Evolutionary conservation across 2,329 filamentous ascomycete genomes (phyloP).

Genomic region (Phyllachora maydis): DNA sequence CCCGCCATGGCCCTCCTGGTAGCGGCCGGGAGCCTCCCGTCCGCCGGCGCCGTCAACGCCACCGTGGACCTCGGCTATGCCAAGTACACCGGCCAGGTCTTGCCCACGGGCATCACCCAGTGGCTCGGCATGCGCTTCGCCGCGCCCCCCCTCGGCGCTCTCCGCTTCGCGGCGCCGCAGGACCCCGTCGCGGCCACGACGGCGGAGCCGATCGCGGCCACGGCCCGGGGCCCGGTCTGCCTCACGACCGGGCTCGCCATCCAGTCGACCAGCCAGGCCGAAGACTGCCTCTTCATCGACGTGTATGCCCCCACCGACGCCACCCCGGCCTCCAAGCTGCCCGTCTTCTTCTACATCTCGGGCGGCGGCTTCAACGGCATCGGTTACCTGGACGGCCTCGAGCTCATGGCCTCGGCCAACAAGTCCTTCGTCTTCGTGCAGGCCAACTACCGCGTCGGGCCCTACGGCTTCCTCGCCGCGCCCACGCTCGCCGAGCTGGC

Average conservation of each 20-base stretch:
- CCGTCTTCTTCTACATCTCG: slow-evolving; percentile 15
- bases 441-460: slow-evolving; percentile 59
- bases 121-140: slow-evolving; percentile 65
- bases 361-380: slow-evolving; percentile 31
- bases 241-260: slow-evolving; percentile 9
- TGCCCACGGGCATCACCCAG: slow-evolving; percentile 32
- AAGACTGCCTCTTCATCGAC: slow-evolving; percentile 53
- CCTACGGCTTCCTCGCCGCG: slow-evolving; percentile 49
- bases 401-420: slow-evolving; percentile 32
- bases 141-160: slow-evolving; percentile 39
- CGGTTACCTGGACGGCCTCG: slow-evolving; percentile 32
- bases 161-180: slow-evolving; percentile 47
- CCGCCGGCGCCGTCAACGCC: slow-evolving; percentile 5
- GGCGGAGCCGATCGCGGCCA: slow-evolving; percentile 14
- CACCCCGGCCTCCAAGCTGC: slow-evolving; percentile 18
- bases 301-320: slow-evolving; percentile 35
- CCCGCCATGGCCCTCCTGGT: too few species aligned
- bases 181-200: slow-evolving; percentile 29
- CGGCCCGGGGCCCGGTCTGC: slow-evolving; percentile 8
- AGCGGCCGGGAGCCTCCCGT: too few species aligned
- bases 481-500: too few species aligned
- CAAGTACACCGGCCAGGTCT: slow-evolving; percentile 35
- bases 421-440: slow-evolving; percentile 46
- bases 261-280: too few species aligned
- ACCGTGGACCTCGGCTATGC: slow-evolving; percentile 46